phyloP scores from a whole-genome alignment of 2,329 filamentous ascomycete species.

The Herpotrichia juniperi region DNA sequence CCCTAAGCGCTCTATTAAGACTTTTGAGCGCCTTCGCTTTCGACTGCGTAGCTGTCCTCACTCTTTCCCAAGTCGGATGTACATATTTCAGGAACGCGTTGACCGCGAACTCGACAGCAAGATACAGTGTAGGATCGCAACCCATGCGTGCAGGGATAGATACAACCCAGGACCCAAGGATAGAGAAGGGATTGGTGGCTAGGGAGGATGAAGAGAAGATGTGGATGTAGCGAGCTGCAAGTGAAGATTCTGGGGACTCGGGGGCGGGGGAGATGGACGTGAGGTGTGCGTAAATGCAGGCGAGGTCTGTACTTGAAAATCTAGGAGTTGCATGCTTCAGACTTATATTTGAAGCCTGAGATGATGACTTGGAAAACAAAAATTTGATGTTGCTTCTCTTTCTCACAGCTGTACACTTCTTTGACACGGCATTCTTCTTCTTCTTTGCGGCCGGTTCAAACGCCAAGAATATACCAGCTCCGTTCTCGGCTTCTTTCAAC shows the following conservation, averaged over 20 bases:
- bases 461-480: not conserved
- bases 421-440: too few relatives aligned
- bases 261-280: not conserved
- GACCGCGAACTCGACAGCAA: constrained; percentile 13
- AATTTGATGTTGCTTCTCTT: too few relatives aligned
- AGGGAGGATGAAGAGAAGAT: constrained; percentile 5
- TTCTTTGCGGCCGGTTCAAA: not conserved
- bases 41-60: constrained; percentile 1
- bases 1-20: not conserved
- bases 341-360: too few relatives aligned
- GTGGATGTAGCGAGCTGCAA: constrained; percentile 9
- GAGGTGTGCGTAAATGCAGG: not conserved
- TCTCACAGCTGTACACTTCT: too few relatives aligned
- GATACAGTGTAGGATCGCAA: constrained; percentile 5
- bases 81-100: constrained; percentile 6
- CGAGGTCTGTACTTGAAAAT: too few relatives aligned
- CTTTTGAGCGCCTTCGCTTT: constrained; percentile 8
- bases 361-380: too few relatives aligned
- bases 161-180: constrained; percentile 10
- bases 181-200: constrained; percentile 4
- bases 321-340: not conserved
- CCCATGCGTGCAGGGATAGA: constrained; percentile 11
- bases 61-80: not conserved
- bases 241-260: constrained; percentile 2
- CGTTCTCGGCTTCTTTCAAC: not conserved